Evolutionary conservation across 2,329 filamentous ascomycete genomes (phyloP), one percentile per base, ranked within the genome.

Genomic region (Alternaria rosae): DNA sequence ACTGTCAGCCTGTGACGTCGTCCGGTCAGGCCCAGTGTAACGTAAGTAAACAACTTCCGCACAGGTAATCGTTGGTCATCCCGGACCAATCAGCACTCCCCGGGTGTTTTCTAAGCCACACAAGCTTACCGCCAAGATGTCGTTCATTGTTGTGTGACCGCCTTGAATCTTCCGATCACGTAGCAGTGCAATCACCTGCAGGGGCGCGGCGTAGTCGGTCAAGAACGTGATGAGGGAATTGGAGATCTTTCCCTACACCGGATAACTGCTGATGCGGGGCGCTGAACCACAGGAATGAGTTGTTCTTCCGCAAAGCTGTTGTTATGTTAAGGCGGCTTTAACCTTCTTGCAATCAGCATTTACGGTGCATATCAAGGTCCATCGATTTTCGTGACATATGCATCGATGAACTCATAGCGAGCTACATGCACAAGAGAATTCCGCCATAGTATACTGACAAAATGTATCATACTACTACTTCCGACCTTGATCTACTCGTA

Each of bases 401-500:
- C 6, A n/a, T 26, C 2, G 1, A 15, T 5, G 2, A 20, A 38
- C 35, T 38, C 17, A 2, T 5, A 5, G 43, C 43, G 1, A 26
- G 43, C 23, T 45, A 10, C 10, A 10, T 25, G 21, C n/a, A n/a
- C n/a, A n/a, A n/a, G n/a, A n/a, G n/a, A n/a, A n/a, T n/a, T n/a
- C n/a, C n/a, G n/a, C n/a, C n/a, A n/a, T n/a, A n/a, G n/a, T n/a
- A n/a, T n/a, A n/a, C n/a, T n/a, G n/a, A n/a, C n/a, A n/a, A n/a
- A n/a, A 11, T n/a, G 5, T 50, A 6, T 30, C 15, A 20, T 50
- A 1, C 13, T 32, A 3, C 11, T 12, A 1, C 6, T 5, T 12
- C 15, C n/a, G 25, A 13, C 12, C 1, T 1, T 12, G 28, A 1
- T 42, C 54, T 67, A 71, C 43, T 72, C 70, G 20, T 71, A 72